Percentiles rank a stretch among this genome's conserved stretches.
Conservation (phyloP, 2,329 filamentous ascomycete genomes). For the Penicillium brasilianum region DNA sequence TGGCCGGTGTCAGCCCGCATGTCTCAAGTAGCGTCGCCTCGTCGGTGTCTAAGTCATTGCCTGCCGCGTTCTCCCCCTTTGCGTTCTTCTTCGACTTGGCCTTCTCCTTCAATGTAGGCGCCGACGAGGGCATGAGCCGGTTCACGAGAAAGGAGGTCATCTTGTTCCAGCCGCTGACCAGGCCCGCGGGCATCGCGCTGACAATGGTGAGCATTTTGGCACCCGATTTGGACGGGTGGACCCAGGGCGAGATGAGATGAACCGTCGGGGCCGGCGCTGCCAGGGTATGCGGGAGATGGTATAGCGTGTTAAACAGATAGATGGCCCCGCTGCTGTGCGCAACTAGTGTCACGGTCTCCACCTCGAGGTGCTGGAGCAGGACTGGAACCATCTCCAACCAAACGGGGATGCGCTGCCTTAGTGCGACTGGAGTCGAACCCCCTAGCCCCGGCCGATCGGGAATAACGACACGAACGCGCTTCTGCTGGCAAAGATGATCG, state of each 20-base stretch:
- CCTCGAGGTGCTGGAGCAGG: slow-evolving; percentile 43
- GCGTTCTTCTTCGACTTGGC: not conserved
- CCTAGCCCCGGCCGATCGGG: slow-evolving; percentile 50
- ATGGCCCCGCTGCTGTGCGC: slow-evolving; percentile 51
- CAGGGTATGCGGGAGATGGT: slow-evolving; percentile 41
- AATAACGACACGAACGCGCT: not conserved
- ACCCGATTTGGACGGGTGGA: not conserved
- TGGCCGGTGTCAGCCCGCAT: not conserved
- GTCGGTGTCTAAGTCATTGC: not conserved
- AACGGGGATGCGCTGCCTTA: slow-evolving; percentile 42
- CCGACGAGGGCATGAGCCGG: not conserved
- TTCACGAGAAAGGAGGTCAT: not conserved
- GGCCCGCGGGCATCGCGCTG: not conserved
- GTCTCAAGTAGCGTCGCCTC: not conserved
- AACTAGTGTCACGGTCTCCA: slow-evolving; percentile 46
- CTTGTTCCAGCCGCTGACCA: not conserved
- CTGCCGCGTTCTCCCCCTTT: not conserved
- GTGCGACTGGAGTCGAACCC: slow-evolving; percentile 45
- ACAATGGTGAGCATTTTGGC: not conserved
- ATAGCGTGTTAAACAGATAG: slow-evolving; percentile 50
- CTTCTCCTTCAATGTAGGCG: not conserved
- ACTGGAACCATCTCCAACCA: slow-evolving; percentile 51
- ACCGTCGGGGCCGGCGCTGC: not conserved
- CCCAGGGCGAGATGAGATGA: not conserved
- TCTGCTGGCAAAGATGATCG: not conserved